Evolutionary conservation across 495 filamentous ascomycete species (phyloP), one percentile per base, ranked within the genome.

Genomic region (Xylaria scruposa): DNA sequence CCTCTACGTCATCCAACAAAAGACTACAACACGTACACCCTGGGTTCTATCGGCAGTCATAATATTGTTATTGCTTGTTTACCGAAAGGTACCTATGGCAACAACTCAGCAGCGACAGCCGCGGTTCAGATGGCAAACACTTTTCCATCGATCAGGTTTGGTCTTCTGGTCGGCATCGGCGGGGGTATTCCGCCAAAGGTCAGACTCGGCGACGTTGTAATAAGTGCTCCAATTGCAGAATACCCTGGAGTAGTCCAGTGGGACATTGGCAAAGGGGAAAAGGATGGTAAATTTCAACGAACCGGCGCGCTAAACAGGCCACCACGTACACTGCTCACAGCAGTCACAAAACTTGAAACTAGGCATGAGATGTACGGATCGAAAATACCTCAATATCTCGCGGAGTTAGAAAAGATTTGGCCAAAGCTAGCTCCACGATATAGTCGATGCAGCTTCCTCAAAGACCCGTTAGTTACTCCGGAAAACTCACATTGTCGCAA

Each of bases 1-100:
- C 33, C 72, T 74, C 6, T 61, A 44, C 40, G 6, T n/a, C 8
- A 38, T 19, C 44, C 9, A 31, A 0, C 31, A 26, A 61, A 46
- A 61, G 80, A 83, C 71, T 31, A 74, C 33, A 84, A 82, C 68
- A 63, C 60, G 3, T 85, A 85, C 59, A 69, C 65, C 2, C 68
- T 83, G 5, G 83, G 83, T 24, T 60, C 73, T 7, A 84, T 85
- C 19, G 76, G 77, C 7, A 51, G 67, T 10, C 79, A 85, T 67
- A 81, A 87, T 71, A 70, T 87, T 40, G 83, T 83, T 21, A 78
- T 88, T 64, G 79, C 81, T 7, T 84, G 80, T 66, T 72, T 87
- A 54, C 85, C 86, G 1, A 72, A 71, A 12, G 71, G 75, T 19
- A 71, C 75, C 81, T 49, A 83, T 83, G 3, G 76, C 76, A 26